phyloP scores from a whole-genome alignment of 306 rosid species.

The Castanea sativa region DNA sequence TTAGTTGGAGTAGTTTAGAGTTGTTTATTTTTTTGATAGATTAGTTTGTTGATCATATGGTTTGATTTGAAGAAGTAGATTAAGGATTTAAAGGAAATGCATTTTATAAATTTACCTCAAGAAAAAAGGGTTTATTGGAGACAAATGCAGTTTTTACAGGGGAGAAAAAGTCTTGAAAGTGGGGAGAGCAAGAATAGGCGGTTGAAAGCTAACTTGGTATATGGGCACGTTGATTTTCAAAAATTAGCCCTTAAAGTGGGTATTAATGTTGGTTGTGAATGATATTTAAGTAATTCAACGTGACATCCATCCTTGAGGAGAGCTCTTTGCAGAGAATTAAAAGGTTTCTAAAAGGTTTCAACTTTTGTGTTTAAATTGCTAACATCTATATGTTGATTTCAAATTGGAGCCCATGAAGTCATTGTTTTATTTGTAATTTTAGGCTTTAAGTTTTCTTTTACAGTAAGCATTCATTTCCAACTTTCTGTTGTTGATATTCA shows the following conservation, averaged over 20 bases:
- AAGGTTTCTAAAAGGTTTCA: background rate
- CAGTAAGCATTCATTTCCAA: background rate
- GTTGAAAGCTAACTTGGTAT: background rate
- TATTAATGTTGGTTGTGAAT: background rate
- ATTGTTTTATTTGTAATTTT: background rate
- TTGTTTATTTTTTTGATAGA: background rate
- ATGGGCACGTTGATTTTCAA: background rate
- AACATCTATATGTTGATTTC: background rate
- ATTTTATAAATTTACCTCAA: background rate
- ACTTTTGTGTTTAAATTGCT: background rate
- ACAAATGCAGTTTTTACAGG: background rate
- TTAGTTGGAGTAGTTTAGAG: too few relatives aligned
- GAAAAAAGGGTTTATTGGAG: background rate
- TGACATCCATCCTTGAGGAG: background rate
- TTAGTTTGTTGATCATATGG: background rate
- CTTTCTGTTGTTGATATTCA: background rate
- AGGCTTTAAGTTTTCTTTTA: background rate
- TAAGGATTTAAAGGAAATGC: background rate
- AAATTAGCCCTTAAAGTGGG: background rate
- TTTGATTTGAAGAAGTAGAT: background rate
- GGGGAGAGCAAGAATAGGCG: background rate
- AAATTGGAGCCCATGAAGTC: background rate
- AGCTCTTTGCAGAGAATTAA: background rate
- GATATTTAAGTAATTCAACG: background rate
- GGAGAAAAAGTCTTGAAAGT: background rate